Conservation (phyloP, 2,329 filamentous ascomycete species). For the Sporothrix mexicana region DNA sequence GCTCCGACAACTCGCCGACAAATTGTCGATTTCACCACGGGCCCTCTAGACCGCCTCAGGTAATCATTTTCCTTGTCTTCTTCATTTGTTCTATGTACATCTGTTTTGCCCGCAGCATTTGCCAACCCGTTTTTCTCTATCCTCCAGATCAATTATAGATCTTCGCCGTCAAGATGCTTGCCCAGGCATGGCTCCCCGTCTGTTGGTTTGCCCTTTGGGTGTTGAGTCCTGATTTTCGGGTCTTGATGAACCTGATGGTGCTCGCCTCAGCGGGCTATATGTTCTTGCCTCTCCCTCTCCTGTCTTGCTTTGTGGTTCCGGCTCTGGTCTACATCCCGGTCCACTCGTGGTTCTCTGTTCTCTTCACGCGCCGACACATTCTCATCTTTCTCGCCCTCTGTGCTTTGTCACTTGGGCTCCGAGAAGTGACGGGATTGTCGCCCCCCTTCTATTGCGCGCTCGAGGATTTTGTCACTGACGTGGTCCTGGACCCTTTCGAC, state of each 20-base stretch:
- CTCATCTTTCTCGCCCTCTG: neutral
- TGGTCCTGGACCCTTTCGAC: slow-evolving; percentile 2
- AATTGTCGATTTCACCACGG: slow-evolving; percentile 12
- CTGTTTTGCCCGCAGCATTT: neutral
- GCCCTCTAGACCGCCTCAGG: neutral
- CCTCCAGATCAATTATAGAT: neutral
- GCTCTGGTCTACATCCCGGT: slow-evolving; percentile 24
- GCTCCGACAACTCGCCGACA: slow-evolving; percentile 4
- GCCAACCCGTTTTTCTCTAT: neutral
- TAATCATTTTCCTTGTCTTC: neutral
- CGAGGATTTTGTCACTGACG: slow-evolving; percentile 8
- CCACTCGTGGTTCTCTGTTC: neutral
- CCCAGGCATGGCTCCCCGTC: neutral
- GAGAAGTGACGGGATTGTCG: neutral
- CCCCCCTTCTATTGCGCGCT: neutral
- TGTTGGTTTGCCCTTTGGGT: neutral
- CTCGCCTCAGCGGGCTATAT: neutral
- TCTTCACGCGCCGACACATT: slow-evolving; percentile 25
- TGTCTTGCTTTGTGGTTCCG: slow-evolving; percentile 13
- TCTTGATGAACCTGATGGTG: slow-evolving; percentile 1
- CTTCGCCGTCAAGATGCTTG: slow-evolving; percentile 23
- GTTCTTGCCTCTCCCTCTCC: slow-evolving; percentile 15
- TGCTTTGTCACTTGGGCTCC: neutral
- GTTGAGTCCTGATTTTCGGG: neutral
- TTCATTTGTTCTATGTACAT: neutral